Conservation (phyloP, 139 green algal species). For the Chlorokybus atmophyticus region DNA sequence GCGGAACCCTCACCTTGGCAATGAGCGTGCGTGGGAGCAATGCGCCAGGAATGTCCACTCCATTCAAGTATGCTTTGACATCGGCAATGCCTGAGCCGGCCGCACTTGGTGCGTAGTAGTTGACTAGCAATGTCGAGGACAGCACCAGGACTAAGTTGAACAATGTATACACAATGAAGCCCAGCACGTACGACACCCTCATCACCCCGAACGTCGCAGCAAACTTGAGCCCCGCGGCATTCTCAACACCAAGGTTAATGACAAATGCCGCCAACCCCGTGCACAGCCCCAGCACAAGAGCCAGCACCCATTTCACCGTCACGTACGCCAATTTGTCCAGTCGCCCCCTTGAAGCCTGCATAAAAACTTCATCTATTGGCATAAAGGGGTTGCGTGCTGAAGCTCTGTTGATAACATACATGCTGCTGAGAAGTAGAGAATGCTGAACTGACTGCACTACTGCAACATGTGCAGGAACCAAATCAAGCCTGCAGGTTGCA, state of each 20-base stretch:
- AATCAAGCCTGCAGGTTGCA: too few relatives aligned
- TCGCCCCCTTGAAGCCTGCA: background rate
- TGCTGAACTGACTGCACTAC: too few relatives aligned
- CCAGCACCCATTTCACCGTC: conserved; percentile 16
- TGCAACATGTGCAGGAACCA: too few relatives aligned
- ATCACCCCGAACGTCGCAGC: conserved; percentile 38
- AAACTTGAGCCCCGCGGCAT: conserved; percentile 65
- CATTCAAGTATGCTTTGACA: conserved; percentile 74
- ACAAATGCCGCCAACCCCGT: conserved; percentile 30
- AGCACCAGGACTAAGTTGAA: conserved; percentile 51
- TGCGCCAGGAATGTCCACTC: conserved; percentile 51
- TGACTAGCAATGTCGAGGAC: conserved; percentile 32
- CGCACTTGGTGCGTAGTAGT: conserved; percentile 36
- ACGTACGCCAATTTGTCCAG: conserved; percentile 9
- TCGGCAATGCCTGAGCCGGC: conserved; percentile 65
- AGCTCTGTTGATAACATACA: too few relatives aligned
- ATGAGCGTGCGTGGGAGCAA: conserved; percentile 58
- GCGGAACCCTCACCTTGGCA: conserved; percentile 38
- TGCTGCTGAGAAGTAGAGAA: too few relatives aligned
- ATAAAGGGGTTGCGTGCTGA: too few relatives aligned
- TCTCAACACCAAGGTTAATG: conserved; percentile 68
- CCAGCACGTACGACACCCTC: conserved; percentile 25
- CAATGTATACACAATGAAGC: conserved; percentile 33
- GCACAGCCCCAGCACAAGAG: conserved; percentile 8
- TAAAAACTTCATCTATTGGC: background rate